Base-by-base conservation (phyloP, 192 early-diverging fungal species). In the Mortierella claussenii region DNA sequence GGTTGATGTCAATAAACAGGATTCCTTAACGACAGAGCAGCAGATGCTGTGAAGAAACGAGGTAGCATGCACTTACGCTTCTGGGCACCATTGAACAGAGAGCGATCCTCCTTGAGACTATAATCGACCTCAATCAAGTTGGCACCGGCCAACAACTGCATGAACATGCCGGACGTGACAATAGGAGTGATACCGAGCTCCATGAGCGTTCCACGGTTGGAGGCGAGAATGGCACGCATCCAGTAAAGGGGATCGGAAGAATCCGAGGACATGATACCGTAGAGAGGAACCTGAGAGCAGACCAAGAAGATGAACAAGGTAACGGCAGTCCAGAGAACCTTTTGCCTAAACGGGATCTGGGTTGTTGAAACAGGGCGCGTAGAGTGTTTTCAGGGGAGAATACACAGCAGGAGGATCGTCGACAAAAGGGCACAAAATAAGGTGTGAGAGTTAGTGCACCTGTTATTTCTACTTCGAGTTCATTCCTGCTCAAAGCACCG, bases 181-280 rank as follows among this genome's bases (percentile, higher is more conserved):
- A 99, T 96, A 30, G 98, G 98, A 23, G 97, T 98, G 68, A 99
- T 99, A 83, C 98, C 98, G 82, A 98, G 89, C 85, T 99, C 98
- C 98, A 99, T 99, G 34, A 99, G 83, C 28, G 98, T 99, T 79
- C 98, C 98, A 82, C 98, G 92, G 88, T 99, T 99, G 34, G 96
- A 98, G 43, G 98, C 98, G 63, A 99, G 89, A 74, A 99, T 99
- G 32, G 97, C 96, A 89, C 98, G 95, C 90, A 99, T 92, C 98
- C 98, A 99, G 87, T 98, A 99, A 58, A 99, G 86, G 21, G 98
- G 98, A 85, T 99, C 98, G 40, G 94, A 92, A 11, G 97, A 97
- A 68, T 99, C 97, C n/a, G 93, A 94, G 37, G 97, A 97, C 98
- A 99, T 98, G 81, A 99, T 99, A 60, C 98, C 98, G 85, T 98